Base-by-base conservation (phyloP, 2,329 filamentous ascomycete species). In the Lasiodiplodia hormozganensis region DNA sequence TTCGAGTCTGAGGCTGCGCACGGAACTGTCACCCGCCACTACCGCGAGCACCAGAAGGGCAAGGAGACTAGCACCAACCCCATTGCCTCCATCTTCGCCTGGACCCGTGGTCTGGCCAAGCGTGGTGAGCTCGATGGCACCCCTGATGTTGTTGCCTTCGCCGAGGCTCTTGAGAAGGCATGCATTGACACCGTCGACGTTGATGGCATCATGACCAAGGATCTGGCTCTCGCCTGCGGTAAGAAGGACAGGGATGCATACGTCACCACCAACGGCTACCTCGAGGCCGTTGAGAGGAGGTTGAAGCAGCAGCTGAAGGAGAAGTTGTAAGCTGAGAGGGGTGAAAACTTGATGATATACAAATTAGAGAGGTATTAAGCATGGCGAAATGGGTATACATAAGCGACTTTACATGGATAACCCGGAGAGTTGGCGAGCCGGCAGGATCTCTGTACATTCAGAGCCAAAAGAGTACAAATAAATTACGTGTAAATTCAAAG, bases 131-230 rank as follows among this genome's bases (percentile, higher is more conserved):
- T 99, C 73, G 96, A 99, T 82, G 85, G 89, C 65, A 97, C 94
- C n/a, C 94, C 94, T 36, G 94, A 97, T 73, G 86, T 99, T 34
- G 89, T 97, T 70, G 88, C 92, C 62, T 99, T 97, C 77, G 96
- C 95, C 69, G 92, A 98, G 85, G 88, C 87, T 77, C 88, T 99
- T 67, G 96, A 99, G 87, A 87, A 92, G 82, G 96, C 96, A 47
- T 97, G 96, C 81, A 86, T 97, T 69, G 94, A 98, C 81, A 95
- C 95, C 31, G 96, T 99, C 73, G 92, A 98, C 80, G 82, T 92
- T 69, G 95, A 98, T 78, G 92, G 92, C 71, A 92, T 98, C 85
- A 99, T 98, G 96, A 99, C 96, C 81, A 99, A 99, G 89, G 96
- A 99, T 82, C 84, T 99, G 75, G 96, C 96, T n/a, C 88, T 98